These are phyloP conservation scores for Chaetomiaceae sp. DNA, from an alignment of 2,329 filamentous ascomycete genomes.

Conservation along the genomic window DNA sequence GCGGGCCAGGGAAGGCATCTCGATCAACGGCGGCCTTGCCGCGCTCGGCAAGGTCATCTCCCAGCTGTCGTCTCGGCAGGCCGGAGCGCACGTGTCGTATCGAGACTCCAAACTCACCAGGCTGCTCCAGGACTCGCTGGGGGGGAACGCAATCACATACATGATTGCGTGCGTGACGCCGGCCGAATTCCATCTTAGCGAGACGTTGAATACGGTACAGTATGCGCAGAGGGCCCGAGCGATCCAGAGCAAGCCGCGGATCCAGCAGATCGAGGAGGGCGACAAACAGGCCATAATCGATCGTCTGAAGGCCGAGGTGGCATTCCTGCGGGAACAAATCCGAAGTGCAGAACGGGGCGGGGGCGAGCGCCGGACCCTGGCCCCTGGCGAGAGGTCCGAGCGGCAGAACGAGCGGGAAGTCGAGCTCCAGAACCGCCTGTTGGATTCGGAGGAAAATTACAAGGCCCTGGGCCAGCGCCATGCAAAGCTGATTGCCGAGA, in stretches of 20 bases:
- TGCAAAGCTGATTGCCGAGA: conserved; percentile 90
- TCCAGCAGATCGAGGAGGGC: conserved; percentile 87
- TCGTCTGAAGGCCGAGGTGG: conserved; percentile 85
- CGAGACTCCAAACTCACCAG: conserved; percentile 96
- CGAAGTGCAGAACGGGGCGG: conserved; percentile 69
- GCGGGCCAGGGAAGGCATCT: conserved; percentile 91
- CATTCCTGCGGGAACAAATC: conserved; percentile 91
- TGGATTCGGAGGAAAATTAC: conserved; percentile 94
- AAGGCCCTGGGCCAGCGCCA: conserved; percentile 85
- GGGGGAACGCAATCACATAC: conserved; percentile 96
- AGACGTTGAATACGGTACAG: conserved; percentile 95
- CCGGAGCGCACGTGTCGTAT: conserved; percentile 91
- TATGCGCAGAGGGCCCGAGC: conserved; percentile 94
- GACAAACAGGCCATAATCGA: conserved; percentile 95
- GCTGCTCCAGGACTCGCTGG: conserved; percentile 90
- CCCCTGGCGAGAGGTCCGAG: conserved; percentile 67
- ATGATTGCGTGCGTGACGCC: conserved; percentile 99
- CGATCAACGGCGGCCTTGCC: conserved; percentile 93
- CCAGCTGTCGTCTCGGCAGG: conserved; percentile 84
- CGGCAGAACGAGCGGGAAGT: conserved; percentile 78
- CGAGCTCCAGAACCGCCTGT: conserved; percentile 87
- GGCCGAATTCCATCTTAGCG: conserved; percentile 93
- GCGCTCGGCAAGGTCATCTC: conserved; percentile 97
- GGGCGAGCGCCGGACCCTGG: conserved; percentile 49
- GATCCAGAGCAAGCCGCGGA: conserved; percentile 95